Base-by-base conservation (phyloP, 2,329 filamentous ascomycete species). In the Aaosphaeria arxii region DNA sequence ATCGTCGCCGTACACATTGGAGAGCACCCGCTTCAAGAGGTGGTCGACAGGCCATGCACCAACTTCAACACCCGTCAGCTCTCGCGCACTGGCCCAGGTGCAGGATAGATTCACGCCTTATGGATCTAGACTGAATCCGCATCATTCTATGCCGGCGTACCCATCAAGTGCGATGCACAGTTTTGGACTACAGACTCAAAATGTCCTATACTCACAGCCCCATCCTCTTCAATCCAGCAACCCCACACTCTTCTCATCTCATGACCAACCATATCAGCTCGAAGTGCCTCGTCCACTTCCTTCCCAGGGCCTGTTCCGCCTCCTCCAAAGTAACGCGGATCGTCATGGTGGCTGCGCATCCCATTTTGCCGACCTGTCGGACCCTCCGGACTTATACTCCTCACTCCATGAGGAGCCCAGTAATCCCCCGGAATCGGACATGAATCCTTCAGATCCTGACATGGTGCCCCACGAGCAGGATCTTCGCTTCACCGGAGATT, bases 381-480 rank as follows among this genome's bases (percentile, higher is more conserved):
- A 89, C 54, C 86, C 86, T 4, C 88, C 88, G 7, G 87, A 92
- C 66, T 72, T 92, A 49, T 90, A 89, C 57, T 86, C 85, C 1
- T 86, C 87, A 4, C 77, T 92, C 2, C 80, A 85, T 47, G 87
- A 91, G 61, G 85, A 89, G 63, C 86, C 88, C 52, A 77, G 84
- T 1, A 81, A 85, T 5, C 88, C 88, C 5, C 87, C 88, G 1
- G 84, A 87, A 1, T 86, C 89, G 61, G 88, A 92, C 66, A 89
- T 91, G 87, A 87, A 89, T 63, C 87, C 88, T 2, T 79, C 81
- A 2, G 87, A 92, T 59, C 85, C 87, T 1, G 86, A 90, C 51
- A 74, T 91, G 63, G 76, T 86, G 7, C 88, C 88, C 5, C 87
- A 89, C 55, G 87, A 91, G 69, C 88, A 92, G 64, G 70, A 73